Conservation (phyloP, 106 monocot species). For the Triglochin maritima region DNA sequence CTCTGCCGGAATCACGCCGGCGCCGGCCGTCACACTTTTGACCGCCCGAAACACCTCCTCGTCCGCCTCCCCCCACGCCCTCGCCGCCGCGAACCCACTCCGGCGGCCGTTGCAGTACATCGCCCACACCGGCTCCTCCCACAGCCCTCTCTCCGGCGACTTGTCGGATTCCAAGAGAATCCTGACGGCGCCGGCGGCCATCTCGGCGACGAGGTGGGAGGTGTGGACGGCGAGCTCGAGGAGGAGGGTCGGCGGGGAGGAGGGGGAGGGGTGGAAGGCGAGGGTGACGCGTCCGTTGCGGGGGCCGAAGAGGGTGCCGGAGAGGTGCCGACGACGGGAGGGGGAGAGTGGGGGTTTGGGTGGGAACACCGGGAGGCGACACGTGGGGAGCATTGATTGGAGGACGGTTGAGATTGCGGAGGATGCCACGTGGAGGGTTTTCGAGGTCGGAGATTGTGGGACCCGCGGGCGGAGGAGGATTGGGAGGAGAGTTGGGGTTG, state of each 20-base stretch:
- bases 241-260: slow-evolving; percentile 23
- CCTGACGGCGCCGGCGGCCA: slow-evolving; percentile 50
- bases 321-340: slow-evolving; percentile 10
- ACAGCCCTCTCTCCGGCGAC: slow-evolving; percentile 6
- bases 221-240: slow-evolving; percentile 41
- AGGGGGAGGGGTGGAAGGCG: slow-evolving; percentile 30
- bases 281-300: slow-evolving; percentile 38
- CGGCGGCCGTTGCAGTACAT: slow-evolving; percentile 48
- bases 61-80: slow-evolving; percentile 21
- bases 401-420: slow-evolving; percentile 12
- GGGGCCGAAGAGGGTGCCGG: slow-evolving; percentile 52
- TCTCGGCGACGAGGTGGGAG: slow-evolving; percentile 37
- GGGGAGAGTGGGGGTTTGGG: neutral
- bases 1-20: slow-evolving; percentile 32
- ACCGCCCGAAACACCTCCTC: slow-evolving; percentile 22
- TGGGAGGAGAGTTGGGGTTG: neutral
- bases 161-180: slow-evolving; percentile 47
- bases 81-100: slow-evolving; percentile 33
- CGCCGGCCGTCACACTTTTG: slow-evolving; percentile 36
- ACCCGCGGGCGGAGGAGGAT: neutral
- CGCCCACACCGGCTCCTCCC: slow-evolving; percentile 50
- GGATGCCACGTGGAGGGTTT: slow-evolving; percentile 1
- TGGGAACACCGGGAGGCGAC: slow-evolving; percentile 15
- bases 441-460: neutral
- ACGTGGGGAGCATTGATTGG: slow-evolving; percentile 19